Evolutionary conservation across 108 stramenopile species (phyloP).

Genomic region (Pelagomonas calceolata): DNA sequence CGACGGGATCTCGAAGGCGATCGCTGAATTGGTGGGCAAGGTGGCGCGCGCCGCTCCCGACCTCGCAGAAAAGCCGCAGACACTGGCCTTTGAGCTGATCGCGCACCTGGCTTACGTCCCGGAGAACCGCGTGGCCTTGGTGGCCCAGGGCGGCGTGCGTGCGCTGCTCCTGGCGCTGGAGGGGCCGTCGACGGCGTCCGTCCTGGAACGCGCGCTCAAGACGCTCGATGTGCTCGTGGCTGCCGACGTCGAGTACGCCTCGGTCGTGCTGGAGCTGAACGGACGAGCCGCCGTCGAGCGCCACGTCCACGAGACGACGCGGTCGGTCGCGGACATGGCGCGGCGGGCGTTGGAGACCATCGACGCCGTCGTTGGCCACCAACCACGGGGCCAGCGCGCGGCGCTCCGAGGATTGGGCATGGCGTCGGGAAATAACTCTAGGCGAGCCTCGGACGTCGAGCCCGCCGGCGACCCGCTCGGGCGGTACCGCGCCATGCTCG

Average conservation of each 20-base stretch:
- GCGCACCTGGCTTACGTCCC: conserved; percentile 21
- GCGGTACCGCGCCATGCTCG: conserved; percentile 7
- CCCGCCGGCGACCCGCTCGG: conserved; percentile 10
- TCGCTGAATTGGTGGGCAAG: too few species aligned
- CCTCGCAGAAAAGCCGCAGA: too few species aligned
- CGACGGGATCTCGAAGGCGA: conserved; percentile 1
- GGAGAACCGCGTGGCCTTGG: conserved; percentile 9
- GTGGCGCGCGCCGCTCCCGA: too few species aligned
- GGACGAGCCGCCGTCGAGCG: conserved; percentile 2
- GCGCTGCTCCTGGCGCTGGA: conserved; percentile 15
- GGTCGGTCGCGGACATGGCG: conserved; percentile 1
- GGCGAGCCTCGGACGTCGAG: conserved; percentile 8
- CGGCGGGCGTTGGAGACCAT: conserved; percentile 10
- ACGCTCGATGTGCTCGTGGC: conserved; percentile 11
- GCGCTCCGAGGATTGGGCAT: too few species aligned
- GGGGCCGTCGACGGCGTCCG: conserved; percentile 6
- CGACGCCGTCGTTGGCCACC: conserved; percentile 5
- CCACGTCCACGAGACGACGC: conserved; percentile 1
- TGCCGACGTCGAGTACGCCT: conserved; percentile 21
- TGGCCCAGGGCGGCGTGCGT: conserved; percentile 12
- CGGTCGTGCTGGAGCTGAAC: conserved; percentile 12
- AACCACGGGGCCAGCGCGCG: conserved; percentile 11
- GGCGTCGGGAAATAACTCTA: too few species aligned
- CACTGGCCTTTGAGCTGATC: conserved; percentile 13
- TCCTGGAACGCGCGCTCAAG: conserved; percentile 2